Evolutionary conservation across 768 basidiomycete species (phyloP).

Genomic region (Sporobolomyces pararoseus): DNA sequence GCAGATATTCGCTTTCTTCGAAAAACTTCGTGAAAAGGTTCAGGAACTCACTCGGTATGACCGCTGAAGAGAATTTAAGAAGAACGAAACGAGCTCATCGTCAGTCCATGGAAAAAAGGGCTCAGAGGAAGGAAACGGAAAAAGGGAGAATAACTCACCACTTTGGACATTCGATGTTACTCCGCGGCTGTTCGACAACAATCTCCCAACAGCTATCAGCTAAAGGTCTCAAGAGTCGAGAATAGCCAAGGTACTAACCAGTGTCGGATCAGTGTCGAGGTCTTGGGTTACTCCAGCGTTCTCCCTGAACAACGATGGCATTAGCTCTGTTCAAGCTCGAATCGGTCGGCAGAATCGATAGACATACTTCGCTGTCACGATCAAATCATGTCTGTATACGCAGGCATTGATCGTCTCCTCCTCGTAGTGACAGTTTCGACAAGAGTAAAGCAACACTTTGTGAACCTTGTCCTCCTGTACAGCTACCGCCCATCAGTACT

Average conservation of each 20-base stretch:
- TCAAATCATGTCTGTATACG: conserved; percentile 87
- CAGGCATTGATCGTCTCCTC: conserved; percentile 81
- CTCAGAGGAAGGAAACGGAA: conserved; percentile 20
- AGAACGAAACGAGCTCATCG: background rate
- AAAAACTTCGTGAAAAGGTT: no score
- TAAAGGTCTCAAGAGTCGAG: background rate
- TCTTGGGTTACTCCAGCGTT: conserved; percentile 87
- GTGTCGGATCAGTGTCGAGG: conserved; percentile 79
- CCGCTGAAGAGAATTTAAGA: background rate
- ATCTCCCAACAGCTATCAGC: no score
- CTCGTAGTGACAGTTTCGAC: conserved; percentile 81
- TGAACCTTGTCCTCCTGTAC: conserved; percentile 73
- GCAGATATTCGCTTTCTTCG: background rate
- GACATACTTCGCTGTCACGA: conserved; percentile 83
- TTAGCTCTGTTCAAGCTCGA: background rate
- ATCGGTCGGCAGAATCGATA: background rate
- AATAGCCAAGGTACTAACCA: conserved; percentile 54
- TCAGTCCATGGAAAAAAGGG: background rate
- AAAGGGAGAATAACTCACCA: conserved; percentile 16
- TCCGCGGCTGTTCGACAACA: conserved; percentile 19
- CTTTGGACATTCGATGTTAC: conserved; percentile 29
- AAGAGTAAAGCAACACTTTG: conserved; percentile 80
- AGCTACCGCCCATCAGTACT: background rate
- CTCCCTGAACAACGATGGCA: conserved; percentile 58
- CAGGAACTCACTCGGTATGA: conserved; percentile 44